These are phyloP conservation scores for Vaccinium vitisidaea DNA, from an alignment of 148 eudicot genomes.

Conservation along the genomic window DNA sequence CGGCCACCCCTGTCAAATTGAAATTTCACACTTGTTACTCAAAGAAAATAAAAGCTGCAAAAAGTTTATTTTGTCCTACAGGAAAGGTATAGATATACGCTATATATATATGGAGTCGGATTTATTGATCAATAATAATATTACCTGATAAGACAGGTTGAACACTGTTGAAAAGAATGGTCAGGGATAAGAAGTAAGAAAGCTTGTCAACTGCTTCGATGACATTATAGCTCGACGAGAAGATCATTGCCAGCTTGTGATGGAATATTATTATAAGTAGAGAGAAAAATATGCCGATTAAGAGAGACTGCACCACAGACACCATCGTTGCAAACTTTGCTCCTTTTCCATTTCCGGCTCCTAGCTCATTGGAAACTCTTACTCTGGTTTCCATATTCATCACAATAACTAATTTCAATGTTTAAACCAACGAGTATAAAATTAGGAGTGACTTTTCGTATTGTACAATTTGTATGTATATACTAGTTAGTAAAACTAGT, in stretches of 20 bases:
- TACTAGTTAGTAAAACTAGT: too few relatives aligned
- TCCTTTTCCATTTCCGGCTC: slow-evolving; percentile 32
- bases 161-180: slow-evolving; percentile 28
- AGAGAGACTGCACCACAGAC: slow-evolving; percentile 20
- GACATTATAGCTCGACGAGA: slow-evolving; percentile 25
- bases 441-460: too few relatives aligned
- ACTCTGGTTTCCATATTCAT: slow-evolving; percentile 19
- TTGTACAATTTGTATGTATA: too few relatives aligned
- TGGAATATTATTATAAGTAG: slow-evolving; percentile 17
- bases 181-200: slow-evolving; percentile 21
- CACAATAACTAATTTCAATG: too few relatives aligned
- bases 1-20: slow-evolving; percentile 38
- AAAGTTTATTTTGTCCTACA: too few relatives aligned
- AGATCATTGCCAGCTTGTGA: slow-evolving; percentile 28
- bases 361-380: slow-evolving; percentile 37
- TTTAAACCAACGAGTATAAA: too few relatives aligned
- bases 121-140: neutral
- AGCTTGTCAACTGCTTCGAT: slow-evolving; percentile 22
- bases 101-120: too few relatives aligned
- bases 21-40: neutral
- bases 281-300: slow-evolving; percentile 19
- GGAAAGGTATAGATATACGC: neutral
- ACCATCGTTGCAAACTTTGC: slow-evolving; percentile 28
- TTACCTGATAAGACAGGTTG: slow-evolving; percentile 37
- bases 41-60: neutral